A percentile compares a stretch with the other conserved stretches of the same genome.
These are phyloP conservation scores for Gaultheria prostrata DNA, from an alignment of 148 eudicot genomes.

Conservation along the genomic window DNA sequence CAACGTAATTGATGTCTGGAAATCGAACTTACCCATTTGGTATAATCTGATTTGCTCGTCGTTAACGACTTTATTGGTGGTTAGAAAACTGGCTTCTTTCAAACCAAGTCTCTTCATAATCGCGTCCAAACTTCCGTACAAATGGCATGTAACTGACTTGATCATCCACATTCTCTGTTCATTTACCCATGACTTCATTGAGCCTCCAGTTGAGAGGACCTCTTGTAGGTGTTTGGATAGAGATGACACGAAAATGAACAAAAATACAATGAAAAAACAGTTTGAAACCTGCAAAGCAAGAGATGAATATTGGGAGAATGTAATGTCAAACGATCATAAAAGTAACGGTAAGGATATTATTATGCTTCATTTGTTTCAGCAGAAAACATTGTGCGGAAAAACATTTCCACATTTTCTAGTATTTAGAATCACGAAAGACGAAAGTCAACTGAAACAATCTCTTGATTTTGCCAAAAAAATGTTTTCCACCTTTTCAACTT, in stretches of 20 bases:
- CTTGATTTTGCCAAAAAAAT: not conserved
- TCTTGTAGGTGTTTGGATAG: conserved; percentile 32
- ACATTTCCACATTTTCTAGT: not conserved
- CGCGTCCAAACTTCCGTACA: conserved; percentile 44
- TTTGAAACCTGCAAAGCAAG: conserved; percentile 37
- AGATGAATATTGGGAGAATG: not conserved
- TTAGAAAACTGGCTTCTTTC: conserved; percentile 36
- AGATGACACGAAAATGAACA: conserved; percentile 41
- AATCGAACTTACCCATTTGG: conserved; percentile 50
- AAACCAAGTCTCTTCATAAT: conserved; percentile 42
- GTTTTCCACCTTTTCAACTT: not conserved
- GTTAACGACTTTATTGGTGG: conserved; percentile 60
- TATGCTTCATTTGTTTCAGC: not conserved
- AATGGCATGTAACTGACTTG: conserved; percentile 31
- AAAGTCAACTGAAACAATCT: not conserved
- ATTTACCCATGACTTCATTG: conserved; percentile 33
- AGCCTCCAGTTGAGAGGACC: conserved; percentile 24
- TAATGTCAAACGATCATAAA: not conserved
- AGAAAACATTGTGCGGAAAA: not conserved
- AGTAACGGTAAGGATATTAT: not conserved
- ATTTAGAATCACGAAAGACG: not conserved
- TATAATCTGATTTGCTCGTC: conserved; percentile 43
- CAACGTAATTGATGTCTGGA: conserved; percentile 45
- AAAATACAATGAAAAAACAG: conserved; percentile 37
- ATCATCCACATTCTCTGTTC: conserved; percentile 51